Conservation (phyloP, 768 basidiomycete species). For the Strobilomyces confusus region DNA sequence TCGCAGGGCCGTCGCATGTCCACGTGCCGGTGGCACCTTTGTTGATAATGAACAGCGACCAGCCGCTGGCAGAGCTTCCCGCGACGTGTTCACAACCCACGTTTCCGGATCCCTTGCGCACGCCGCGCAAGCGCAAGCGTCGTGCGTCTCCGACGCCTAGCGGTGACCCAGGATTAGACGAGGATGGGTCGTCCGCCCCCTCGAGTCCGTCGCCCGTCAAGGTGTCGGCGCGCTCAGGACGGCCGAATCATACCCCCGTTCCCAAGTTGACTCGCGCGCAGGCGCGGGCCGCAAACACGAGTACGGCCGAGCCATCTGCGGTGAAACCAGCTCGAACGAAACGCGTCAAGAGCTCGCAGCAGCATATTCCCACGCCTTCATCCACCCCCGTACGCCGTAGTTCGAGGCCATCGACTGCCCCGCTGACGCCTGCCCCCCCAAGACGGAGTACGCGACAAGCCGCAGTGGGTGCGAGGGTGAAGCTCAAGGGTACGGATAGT, state of each 20-base stretch:
- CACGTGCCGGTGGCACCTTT: conserved; percentile 20
- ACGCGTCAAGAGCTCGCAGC: conserved; percentile 16
- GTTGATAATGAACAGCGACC: conserved; percentile 21
- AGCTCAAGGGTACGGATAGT: conserved; percentile 1
- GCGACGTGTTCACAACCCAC: conserved; percentile 11
- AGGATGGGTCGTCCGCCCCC: conserved; percentile 6
- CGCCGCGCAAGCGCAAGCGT: conserved; percentile 29
- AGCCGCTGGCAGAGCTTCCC: conserved; percentile 3
- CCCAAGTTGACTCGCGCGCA: conserved; percentile 13
- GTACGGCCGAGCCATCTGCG: background rate
- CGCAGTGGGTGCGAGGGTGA: conserved; percentile 15
- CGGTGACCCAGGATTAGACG: conserved; percentile 6
- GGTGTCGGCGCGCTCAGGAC: conserved; percentile 12
- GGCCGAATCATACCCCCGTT: background rate
- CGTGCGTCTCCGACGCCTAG: conserved; percentile 5
- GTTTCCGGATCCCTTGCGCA: conserved; percentile 27
- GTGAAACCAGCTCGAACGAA: conserved; percentile 10
- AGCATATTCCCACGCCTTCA: conserved; percentile 25
- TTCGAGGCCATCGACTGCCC: conserved; percentile 11
- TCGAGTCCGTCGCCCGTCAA: conserved; percentile 33
- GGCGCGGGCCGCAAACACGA: conserved; percentile 6
- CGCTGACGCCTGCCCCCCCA: conserved; percentile 16
- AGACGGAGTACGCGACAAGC: conserved; percentile 28
- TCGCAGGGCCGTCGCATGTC: conserved; percentile 25
- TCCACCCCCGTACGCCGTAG: conserved; percentile 15